Percentiles rank a stretch among this genome's conserved stretches.
These are phyloP conservation scores for Pulveroboletus ravenelii DNA, from an alignment of 768 basidiomycete species.

Conservation along the genomic window DNA sequence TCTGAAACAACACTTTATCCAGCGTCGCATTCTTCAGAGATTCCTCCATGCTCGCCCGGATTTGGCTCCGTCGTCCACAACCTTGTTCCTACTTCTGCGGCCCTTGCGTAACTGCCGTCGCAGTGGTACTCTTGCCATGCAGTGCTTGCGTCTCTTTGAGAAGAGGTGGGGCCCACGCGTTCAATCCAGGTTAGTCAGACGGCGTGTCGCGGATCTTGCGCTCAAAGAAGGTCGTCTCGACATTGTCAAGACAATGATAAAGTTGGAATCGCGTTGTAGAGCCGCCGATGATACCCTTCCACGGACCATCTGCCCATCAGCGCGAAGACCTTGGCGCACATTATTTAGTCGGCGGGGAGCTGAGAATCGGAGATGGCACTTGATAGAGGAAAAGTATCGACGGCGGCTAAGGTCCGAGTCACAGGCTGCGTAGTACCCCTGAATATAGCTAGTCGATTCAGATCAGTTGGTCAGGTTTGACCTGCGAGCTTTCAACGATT, in stretches of 20 bases:
- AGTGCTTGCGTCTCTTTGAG: slow-evolving; percentile 42
- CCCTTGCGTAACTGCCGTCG: slow-evolving; percentile 43
- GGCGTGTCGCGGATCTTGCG: slow-evolving; percentile 54
- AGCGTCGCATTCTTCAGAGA: slow-evolving; percentile 40
- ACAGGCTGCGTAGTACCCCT: neutral
- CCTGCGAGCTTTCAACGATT: neutral
- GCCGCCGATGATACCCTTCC: slow-evolving; percentile 2
- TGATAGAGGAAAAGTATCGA: slow-evolving; percentile 23
- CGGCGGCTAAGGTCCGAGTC: slow-evolving; percentile 2
- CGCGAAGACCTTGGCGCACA: slow-evolving; percentile 20
- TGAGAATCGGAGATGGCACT: slow-evolving; percentile 29
- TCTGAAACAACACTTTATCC: slow-evolving; percentile 40
- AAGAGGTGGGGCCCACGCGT: slow-evolving; percentile 52
- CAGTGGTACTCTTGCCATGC: slow-evolving; percentile 53
- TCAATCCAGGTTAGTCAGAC: slow-evolving; percentile 54
- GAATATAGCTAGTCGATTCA: neutral
- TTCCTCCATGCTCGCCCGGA: slow-evolving; percentile 44
- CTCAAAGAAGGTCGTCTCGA: slow-evolving; percentile 61
- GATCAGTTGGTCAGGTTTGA: neutral
- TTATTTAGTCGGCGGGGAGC: slow-evolving; percentile 24
- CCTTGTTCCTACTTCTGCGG: slow-evolving; percentile 54
- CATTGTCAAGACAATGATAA: slow-evolving; percentile 33
- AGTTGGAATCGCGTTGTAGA: slow-evolving; percentile 12
- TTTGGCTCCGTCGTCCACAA: slow-evolving; percentile 54
- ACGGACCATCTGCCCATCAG: slow-evolving; percentile 6